Evolutionary conservation across 345 rosid species (phyloP), one percentile per base, ranked within the genome.

Genomic region (Syzygium aqueum): DNA sequence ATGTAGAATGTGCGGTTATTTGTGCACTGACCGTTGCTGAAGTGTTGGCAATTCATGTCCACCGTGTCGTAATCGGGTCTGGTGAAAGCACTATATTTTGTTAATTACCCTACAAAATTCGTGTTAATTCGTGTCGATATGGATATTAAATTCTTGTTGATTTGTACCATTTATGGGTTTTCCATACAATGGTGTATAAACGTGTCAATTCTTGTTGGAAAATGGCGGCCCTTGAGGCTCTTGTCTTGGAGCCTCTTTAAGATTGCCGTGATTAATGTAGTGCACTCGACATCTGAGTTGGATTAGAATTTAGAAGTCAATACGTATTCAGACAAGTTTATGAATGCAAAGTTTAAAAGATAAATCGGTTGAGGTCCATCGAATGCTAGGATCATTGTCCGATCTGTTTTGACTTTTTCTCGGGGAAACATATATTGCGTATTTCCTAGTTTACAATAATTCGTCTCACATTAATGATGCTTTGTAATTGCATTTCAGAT

Each of bases 401-500:
- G 27, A 73, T 73, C 49, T 37, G 49, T 37, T 11, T 1, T 73
- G 82, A 73, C 80, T 33, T 73, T 43, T 73, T 37, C 10, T 73
- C 14, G 1, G 27, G 82, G 82, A 57, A 61, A 40, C 11, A 11
- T 73, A 73, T 73, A 49, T 73, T 1, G 14, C 49, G 3, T 37
- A 73, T 37, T 73, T 73, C 82, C 82, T 37, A 37, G 82, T 25
- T 37, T 73, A 73, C 49, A 37, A 2, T 73, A 3, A 4, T 37
- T 73, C 8, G 1, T 67, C 25, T 17, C 80, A 17, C 37, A 46
- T 73, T 49, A 22, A 37, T 73, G 25, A 73, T 37, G 82, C 25
- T 43, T 37, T 19, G 8, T 73, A 73, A 73, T 73, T 73, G 49
- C 14, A 37, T 73, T 73, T 73, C 93, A 95, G 95, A 90, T 57